phyloP scores from a whole-genome alignment of 2,329 filamentous ascomycete genomes.

The Pseudogymnoascus sp. region DNA sequence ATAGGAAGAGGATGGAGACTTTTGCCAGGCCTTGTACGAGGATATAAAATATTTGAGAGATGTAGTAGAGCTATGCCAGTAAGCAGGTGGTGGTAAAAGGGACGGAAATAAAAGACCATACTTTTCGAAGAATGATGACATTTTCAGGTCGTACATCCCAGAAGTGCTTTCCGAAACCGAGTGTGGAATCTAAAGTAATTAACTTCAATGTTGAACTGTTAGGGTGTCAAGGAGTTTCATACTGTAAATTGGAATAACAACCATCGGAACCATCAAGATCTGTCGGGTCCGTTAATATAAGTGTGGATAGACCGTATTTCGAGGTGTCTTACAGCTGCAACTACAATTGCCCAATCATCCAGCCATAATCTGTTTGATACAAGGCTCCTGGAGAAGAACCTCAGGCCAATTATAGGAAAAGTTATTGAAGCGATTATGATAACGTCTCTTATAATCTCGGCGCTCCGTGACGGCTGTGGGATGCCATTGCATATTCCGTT shows the following conservation, averaged over 20 bases:
- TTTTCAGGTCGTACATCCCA: conserved; percentile 15
- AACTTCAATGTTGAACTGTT: background rate
- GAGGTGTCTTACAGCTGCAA: conserved; percentile 12
- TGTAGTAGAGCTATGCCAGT: conserved; percentile 17
- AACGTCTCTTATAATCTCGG: conserved; percentile 12
- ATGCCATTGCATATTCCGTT: conserved; percentile 14
- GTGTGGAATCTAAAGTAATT: conserved; percentile 11
- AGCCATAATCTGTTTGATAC: conserved; percentile 15
- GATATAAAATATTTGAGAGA: conserved; percentile 17
- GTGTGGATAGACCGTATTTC: background rate
- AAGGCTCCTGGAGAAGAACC: conserved; percentile 15
- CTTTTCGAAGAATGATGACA: conserved; percentile 14
- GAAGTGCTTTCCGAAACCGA: conserved; percentile 17
- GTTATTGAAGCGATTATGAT: conserved; percentile 14
- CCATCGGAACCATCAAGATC: conserved; percentile 16
- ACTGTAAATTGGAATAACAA: conserved; percentile 15
- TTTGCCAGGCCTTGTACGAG: conserved; percentile 18
- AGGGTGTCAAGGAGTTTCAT: background rate
- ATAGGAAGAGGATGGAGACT: conserved; percentile 18
- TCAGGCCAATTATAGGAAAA: conserved; percentile 13
- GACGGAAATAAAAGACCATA: background rate
- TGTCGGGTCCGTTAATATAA: conserved; percentile 7
- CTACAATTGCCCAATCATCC: conserved; percentile 17
- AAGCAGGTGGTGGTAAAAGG: background rate
- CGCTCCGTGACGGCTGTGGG: conserved; percentile 12